phyloP scores from a whole-genome alignment of 73 alveolate species.

The Halteria grandinella region DNA sequence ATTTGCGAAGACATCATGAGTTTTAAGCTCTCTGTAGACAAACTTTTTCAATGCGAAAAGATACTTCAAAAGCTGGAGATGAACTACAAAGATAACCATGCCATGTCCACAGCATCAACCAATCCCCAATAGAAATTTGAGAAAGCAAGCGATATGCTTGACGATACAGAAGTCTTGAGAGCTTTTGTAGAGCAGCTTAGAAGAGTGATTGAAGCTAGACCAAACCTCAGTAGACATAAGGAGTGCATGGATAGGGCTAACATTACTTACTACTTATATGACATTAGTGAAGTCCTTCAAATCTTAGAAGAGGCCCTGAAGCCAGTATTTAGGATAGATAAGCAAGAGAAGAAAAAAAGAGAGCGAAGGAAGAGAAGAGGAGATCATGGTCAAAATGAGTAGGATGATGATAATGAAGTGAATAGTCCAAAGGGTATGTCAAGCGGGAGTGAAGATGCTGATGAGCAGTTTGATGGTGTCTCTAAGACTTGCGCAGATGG shows the following conservation, averaged over 20 bases:
- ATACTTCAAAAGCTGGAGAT: conserved; percentile 2
- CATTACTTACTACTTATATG: conserved; percentile 10
- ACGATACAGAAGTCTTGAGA: conserved; percentile 9
- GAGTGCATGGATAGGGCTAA: neutral
- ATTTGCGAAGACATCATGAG: conserved; percentile 47
- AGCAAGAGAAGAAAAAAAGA: conserved; percentile 3
- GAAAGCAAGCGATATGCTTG: conserved; percentile 9
- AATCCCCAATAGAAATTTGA: neutral
- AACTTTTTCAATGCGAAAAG: conserved; percentile 28
- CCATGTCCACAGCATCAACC: neutral
- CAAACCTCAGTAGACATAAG: neutral
- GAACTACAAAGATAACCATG: conserved; percentile 11
- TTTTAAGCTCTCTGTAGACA: conserved; percentile 40
- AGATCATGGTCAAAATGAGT: neutral
- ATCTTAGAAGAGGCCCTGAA: conserved; percentile 1
- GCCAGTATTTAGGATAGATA: conserved; percentile 4
- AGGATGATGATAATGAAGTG: neutral
- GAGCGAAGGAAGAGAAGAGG: neutral
- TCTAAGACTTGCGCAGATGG: neutral
- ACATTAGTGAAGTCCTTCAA: neutral
- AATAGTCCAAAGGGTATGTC: conserved; percentile 16
- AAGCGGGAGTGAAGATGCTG: conserved; percentile 1
- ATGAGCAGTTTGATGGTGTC: neutral
- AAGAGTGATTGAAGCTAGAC: neutral
- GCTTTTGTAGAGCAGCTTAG: neutral